phyloP scores from a whole-genome alignment of 257 asterid genomes.

The Verbena officinalis region DNA sequence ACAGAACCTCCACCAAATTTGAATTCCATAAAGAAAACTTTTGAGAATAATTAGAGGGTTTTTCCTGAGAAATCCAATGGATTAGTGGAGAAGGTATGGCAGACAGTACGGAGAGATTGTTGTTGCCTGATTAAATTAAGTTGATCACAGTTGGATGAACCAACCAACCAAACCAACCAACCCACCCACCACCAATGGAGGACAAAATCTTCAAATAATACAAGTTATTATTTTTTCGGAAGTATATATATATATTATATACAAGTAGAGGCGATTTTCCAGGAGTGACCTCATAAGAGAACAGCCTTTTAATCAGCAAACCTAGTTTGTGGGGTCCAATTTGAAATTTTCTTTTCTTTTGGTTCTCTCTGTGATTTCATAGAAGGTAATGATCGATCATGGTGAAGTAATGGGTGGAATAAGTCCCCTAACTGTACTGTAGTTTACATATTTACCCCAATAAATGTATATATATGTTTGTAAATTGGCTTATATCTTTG shows the following conservation, averaged over 20 bases:
- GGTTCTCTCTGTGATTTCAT: slow-evolving; percentile 2
- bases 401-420: slow-evolving; percentile 29
- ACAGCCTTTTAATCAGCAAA: slow-evolving; percentile 36
- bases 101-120: background rate
- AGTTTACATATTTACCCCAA: background rate
- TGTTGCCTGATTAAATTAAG: no score
- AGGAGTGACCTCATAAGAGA: slow-evolving; percentile 26
- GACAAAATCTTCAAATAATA: slow-evolving; percentile 5
- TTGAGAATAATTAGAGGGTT: slow-evolving; percentile 32
- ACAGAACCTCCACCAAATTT: slow-evolving; percentile 73
- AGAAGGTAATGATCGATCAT: slow-evolving; percentile 19
- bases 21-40: slow-evolving; percentile 92
- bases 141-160: slow-evolving; percentile 31
- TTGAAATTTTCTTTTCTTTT: no score
- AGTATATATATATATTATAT: background rate
- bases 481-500: slow-evolving; percentile 1
- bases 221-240: background rate
- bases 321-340: slow-evolving; percentile 26
- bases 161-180: slow-evolving; percentile 16
- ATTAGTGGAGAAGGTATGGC: slow-evolving; percentile 6
- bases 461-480: slow-evolving; percentile 20
- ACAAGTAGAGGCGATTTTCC: no score
- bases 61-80: background rate
- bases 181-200: slow-evolving; percentile 26
- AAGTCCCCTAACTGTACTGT: slow-evolving; percentile 14